Evolutionary conservation across 2,329 filamentous ascomycete species (phyloP), one percentile per base, ranked within the genome.

Genomic region (Dendryphion nanum): DNA sequence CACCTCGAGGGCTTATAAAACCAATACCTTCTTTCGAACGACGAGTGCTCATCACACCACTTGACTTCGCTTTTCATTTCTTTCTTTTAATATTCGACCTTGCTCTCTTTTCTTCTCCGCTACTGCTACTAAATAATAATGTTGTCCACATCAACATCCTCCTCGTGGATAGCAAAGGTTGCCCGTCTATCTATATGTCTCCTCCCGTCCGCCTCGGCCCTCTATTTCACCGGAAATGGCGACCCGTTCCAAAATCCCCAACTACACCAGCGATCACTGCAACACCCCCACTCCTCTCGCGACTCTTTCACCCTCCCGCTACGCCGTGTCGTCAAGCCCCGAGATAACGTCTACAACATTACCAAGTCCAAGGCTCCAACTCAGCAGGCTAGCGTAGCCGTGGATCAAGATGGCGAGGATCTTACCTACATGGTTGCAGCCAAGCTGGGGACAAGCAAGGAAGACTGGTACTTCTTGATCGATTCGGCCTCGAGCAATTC

Each of bases 401-500:
- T 80, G 24, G 61, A 76, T 40, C 72, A 78, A 43, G 75, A 78
- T 64, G 76, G 76, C 7, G 59, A 59, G 10, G 77, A 80, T 45
- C 70, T 69, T 39, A 75, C 74, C 17, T 80, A 80, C 55, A 76
- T 80, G 59, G 67, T 72, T 3, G 61, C 64, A 2, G 64, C 78
- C 28, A 66, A 65, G 6, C 67, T 79, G 41, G 77, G 77, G 4
- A 71, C 69, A 12, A 64, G 71, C 41, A 65, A 68, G 24, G 65
- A 76, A 50, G 63, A 70, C 31, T 76, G 78, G 63, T 72, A 72
- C 56, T 66, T 80, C 57, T 58, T 78, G 37, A 53, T 79, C 12
- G 77, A 80, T 53, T 75, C 75, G 1, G 77, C 75, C 6, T 73
- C 75, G 12, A 70, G 73, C 14, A 88, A 86, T 41, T 89, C 83